Base-by-base conservation (phyloP, 768 basidiomycete genomes). In the button mushroom (Agaricus bisporus) region DNA sequence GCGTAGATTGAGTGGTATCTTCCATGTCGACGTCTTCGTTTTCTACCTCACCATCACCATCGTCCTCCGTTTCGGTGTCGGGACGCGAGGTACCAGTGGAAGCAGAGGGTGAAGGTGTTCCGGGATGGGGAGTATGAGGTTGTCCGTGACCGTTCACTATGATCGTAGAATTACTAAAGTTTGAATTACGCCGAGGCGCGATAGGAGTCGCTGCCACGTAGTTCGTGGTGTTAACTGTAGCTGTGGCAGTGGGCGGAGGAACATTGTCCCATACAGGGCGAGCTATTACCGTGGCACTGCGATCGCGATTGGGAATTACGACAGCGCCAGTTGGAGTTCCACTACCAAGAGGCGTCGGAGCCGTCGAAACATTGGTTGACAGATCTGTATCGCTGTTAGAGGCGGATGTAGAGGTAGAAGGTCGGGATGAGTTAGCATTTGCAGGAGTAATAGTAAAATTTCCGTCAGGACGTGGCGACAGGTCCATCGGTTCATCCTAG, bases 41-140 rank as follows among this genome's bases (percentile, higher is more conserved):
- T 57, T 82, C 86, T 17, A 74, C 82, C 59, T 91, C 85, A 1
- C 73, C 76, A 49, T 88, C 87, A 22, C 75, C 83, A 43, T 88
- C 87, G 47, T 87, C 86, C 64, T 94, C 89, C 0, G 87, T 85
- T 68, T 91, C 88, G 0, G 86, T 85, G 54, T 87, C 85, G 0
- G 83, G 75, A 11, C 85, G 72, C 0, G 83, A 82, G n/a, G 73
- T 78, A 29, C 71, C 70, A 0, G 68, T 68, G 1, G 68, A 68
- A 3, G 66, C 61, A 11, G 73, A 70, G 5, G 76, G 75, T 0
- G 77, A 77, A 61, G 69, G 37, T 64, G 63, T 37, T 42, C 60
- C 58, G 11, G 63, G 61, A 17, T 61, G 63, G 20, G 64, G 37
- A 49, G 62, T 59, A 29, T 61, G 56, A 41, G 72, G 70, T 49